Evolutionary conservation across 257 asterid species (phyloP).

Genomic region (Datura wrightii): DNA sequence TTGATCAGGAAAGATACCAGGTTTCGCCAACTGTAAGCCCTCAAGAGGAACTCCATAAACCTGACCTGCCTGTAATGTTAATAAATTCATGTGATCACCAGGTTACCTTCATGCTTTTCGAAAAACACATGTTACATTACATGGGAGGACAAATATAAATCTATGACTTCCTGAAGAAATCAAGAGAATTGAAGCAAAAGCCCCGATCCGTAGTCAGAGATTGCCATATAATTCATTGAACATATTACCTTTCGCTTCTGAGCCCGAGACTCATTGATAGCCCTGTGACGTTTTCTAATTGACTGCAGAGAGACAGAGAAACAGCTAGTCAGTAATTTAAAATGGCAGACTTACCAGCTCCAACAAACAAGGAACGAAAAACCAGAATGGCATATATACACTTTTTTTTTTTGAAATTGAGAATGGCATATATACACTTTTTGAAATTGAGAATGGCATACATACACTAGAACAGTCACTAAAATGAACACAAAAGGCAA

Average conservation of each 20-base stretch:
- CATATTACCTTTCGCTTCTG: slow-evolving; percentile 87
- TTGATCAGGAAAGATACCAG: slow-evolving; percentile 89
- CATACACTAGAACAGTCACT: slow-evolving; percentile 10
- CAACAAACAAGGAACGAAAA: neutral
- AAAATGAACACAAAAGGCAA: slow-evolving; percentile 20
- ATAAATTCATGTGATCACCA: slow-evolving; percentile 20
- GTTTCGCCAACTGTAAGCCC: slow-evolving; percentile 71
- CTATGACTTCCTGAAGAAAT: neutral
- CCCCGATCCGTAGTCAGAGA: neutral
- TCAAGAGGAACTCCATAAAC: slow-evolving; percentile 97
- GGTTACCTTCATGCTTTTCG: neutral
- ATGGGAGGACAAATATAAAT: neutral
- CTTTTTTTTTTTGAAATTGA: neutral
- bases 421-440: neutral
- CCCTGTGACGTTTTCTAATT: slow-evolving; percentile 88
- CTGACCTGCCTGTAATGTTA: slow-evolving; percentile 85
- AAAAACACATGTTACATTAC: neutral
- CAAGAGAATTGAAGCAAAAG: slow-evolving; percentile 22
- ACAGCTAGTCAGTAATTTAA: slow-evolving; percentile 32
- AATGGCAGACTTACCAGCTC: slow-evolving; percentile 23
- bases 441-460: neutral
- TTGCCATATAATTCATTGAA: slow-evolving; percentile 17
- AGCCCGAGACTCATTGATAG: slow-evolving; percentile 92
- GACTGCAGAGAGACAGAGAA: slow-evolving; percentile 60
- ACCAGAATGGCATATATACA: neutral